A percentile compares a stretch with the other conserved stretches of the same genome.
Evolutionary conservation across 2,329 filamentous ascomycete species (phyloP).

Genomic region (Alternaria sp.): DNA sequence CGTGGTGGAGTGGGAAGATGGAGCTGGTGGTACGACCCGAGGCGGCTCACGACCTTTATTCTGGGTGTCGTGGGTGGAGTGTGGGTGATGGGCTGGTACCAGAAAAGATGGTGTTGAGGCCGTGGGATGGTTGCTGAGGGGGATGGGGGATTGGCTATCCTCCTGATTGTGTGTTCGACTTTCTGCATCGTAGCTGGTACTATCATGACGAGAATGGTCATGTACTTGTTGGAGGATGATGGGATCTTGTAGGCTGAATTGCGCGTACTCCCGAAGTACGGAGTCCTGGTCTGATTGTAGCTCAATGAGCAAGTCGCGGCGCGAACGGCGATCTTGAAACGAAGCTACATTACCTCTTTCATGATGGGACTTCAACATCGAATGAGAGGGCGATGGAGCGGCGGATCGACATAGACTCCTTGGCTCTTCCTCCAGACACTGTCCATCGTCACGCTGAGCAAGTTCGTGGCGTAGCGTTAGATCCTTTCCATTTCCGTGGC

Average conservation of each 20-base stretch:
- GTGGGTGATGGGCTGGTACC: background rate
- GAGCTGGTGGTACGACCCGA: background rate
- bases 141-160: background rate
- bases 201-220: background rate
- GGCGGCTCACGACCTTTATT: background rate
- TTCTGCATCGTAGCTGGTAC: background rate
- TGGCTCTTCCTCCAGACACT: background rate
- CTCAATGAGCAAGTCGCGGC: constrained; percentile 5
- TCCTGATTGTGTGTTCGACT: background rate
- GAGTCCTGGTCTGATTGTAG: constrained; percentile 9
- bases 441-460: background rate
- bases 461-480: background rate
- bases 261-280: constrained; percentile 7
- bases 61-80: background rate
- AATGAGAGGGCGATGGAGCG: constrained; percentile 4
- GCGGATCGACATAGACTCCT: background rate
- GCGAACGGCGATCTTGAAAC: background rate
- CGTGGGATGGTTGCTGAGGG: background rate
- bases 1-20: background rate
- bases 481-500: background rate
- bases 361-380: background rate
- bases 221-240: background rate
- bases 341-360: background rate
- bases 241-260: background rate
- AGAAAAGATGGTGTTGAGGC: background rate